phyloP scores from a whole-genome alignment of 768 basidiomycete genomes.

The Lactarius akahatsu region DNA sequence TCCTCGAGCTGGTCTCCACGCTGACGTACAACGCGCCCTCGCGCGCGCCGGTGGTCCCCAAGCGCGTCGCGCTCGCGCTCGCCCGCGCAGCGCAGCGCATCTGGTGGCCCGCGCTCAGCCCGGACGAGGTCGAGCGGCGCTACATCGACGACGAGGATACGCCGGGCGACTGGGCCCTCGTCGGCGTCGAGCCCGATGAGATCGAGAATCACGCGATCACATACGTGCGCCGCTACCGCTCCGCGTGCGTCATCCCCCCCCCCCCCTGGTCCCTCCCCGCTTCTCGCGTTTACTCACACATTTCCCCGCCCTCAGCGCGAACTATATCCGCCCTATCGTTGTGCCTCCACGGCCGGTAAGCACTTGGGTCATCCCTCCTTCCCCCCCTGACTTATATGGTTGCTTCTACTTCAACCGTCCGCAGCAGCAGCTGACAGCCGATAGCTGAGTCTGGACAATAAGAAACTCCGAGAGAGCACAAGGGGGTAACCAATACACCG shows the following conservation, averaged over 20 bases:
- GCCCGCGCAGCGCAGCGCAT: conserved; percentile 61
- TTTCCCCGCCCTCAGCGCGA: conserved; percentile 10
- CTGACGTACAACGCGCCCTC: conserved; percentile 78
- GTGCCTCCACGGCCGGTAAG: conserved; percentile 25
- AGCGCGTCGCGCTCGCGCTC: conserved; percentile 60
- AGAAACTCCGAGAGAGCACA: background rate
- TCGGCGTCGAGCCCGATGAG: conserved; percentile 79
- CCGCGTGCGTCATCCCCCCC: conserved; percentile 59
- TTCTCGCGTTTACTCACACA: background rate
- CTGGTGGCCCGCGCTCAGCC: conserved; percentile 92
- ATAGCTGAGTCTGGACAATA: background rate
- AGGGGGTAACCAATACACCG: background rate
- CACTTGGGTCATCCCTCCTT: background rate
- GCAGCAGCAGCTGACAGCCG: conserved; percentile 3
- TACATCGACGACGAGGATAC: conserved; percentile 79
- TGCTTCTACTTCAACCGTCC: background rate
- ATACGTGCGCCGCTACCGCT: conserved; percentile 86
- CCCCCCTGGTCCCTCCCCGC: background rate
- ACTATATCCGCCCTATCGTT: conserved; percentile 28
- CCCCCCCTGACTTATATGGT: background rate
- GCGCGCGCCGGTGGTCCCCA: conserved; percentile 73
- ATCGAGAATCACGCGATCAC: conserved; percentile 88
- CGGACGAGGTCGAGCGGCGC: conserved; percentile 87
- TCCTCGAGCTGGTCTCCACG: conserved; percentile 73
- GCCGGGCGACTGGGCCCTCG: conserved; percentile 77